Evolutionary conservation across 2,329 filamentous ascomycete genomes (phyloP), one percentile per base, ranked within the genome.

Genomic region (Phaeosphaeriaceae sp.): DNA sequence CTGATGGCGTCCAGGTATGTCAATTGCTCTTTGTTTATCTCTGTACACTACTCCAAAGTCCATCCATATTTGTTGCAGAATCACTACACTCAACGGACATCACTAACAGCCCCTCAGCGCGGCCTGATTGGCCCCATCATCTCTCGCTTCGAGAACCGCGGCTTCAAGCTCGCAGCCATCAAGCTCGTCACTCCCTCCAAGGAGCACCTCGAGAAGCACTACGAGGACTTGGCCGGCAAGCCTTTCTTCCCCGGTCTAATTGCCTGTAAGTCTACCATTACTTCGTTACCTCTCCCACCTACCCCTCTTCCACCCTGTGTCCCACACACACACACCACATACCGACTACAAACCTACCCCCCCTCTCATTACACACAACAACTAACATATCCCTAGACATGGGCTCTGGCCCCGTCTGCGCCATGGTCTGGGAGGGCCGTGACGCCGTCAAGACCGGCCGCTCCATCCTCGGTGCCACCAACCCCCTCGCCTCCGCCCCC

Each of bases 381-480:
- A 44, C 60, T 69, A 52, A 62, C 53, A 51, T 31, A 1, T 36
- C 22, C 25, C 62, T 68, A 96, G 93, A 98, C 89, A 99, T 98
- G 95, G 85, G 88, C 82, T 93, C 89, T 81, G 95, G 95, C 81
- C 95, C 95, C 81, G 94, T 99, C 85, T 90, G 88, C 86, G 95
- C 95, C 86, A 99, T 98, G 94, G 91, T 99, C 84, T 99, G 95
- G 95, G 93, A 99, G 84, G 95, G 95, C 80, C 91, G 91, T 88
- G 93, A 99, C 79, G 95, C 90, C 82, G 93, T 97, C 88, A 98
- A 98, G 91, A 97, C 93, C 73, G 95, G 95, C 83, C 94, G 95
- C 80, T 89, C 85, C 82, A 89, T 99, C 81, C 93, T 99, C 82
- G 95, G 95, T 84, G 95, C 95, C 84, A 99, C 95, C 88, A 98